Base-by-base conservation (phyloP, 352 stramenopile genomes). In the Pythium pyrilobum region DNA sequence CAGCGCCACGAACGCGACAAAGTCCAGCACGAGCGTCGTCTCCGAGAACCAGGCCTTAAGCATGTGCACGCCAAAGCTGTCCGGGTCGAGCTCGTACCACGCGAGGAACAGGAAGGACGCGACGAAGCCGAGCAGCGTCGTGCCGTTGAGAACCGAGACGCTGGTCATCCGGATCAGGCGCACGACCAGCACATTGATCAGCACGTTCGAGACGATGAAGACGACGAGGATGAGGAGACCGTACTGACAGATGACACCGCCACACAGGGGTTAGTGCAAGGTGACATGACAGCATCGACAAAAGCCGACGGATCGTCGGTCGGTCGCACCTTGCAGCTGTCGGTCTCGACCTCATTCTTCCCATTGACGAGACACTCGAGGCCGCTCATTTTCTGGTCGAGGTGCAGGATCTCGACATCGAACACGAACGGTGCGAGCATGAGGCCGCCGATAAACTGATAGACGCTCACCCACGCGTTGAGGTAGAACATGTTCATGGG, bases 401-500 rank as follows among this genome's bases (percentile, higher is more conserved):
- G 61, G 56, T 95, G 76, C 37, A 85, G 59, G 23, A 71, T 47
- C 67, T 85, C 69, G 25, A 81, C 63, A 47, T 95, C 81, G 47
- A 95, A 92, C 21, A 91, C 72, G n/a, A 95, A 55, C 1, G 85
- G 85, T 28, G 85, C 82, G 16, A 84, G 64, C 42, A 95, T 61
- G 38, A 95, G 61, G n/a, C 81, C 85, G 15, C 71, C 78, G 47
- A 95, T 74, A 51, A 95, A 93, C 47, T 95, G 82, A 54, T 90
- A 91, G 4, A 93, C 75, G 1, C 81, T 75, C 20, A 95, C 82
- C 85, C 85, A 95, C 0, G 85, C 83, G 36, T 95, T 95, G 23
- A 95, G 63, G 49, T 95, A 95, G 29, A 82, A 74, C 68, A 92
- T 88, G 52, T 95, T 79, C 75, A 95, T 88, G 27, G 85, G 85